Percentiles rank a stretch among this genome's conserved stretches.
These are phyloP conservation scores for Metschnikowia arizonensis DNA, from an alignment of 805 yeast genomes.

Conservation along the genomic window DNA sequence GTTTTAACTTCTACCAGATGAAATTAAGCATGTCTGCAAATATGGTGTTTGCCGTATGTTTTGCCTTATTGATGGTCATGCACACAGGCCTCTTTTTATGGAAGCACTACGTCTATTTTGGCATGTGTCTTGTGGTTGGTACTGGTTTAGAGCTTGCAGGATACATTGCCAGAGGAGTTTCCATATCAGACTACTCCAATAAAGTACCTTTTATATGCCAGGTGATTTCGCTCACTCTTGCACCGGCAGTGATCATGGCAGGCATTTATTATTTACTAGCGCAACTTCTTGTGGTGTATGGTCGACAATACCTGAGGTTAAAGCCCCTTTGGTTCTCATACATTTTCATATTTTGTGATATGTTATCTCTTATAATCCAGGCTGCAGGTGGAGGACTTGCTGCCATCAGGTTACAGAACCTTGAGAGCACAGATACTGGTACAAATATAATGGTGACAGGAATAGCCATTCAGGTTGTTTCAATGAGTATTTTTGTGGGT, in stretches of 20 bases:
- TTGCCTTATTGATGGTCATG: constrained; percentile 13
- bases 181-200: constrained; percentile 27
- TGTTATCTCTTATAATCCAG: constrained; percentile 44
- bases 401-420: constrained; percentile 20
- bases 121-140: constrained; percentile 53
- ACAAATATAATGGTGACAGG: constrained; percentile 74
- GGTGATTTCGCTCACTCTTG: constrained; percentile 64
- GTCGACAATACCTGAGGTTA: constrained; percentile 41
- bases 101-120: constrained; percentile 63
- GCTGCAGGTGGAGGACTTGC: constrained; percentile 28
- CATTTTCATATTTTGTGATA: constrained; percentile 63
- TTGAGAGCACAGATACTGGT: constrained; percentile 41
- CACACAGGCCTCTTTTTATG: constrained; percentile 31
- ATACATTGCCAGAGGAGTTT: constrained; percentile 54
- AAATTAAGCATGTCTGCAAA: constrained; percentile 13
- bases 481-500: constrained; percentile 58
- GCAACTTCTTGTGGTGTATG: constrained; percentile 56
- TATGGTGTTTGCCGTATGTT: constrained; percentile 14
- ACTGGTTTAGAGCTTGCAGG: constrained; percentile 62
- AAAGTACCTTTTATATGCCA: constrained; percentile 53
- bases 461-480: constrained; percentile 66
- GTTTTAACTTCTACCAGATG: constrained; percentile 19
- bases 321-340: constrained; percentile 60
- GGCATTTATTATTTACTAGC: constrained; percentile 74
- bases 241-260: constrained; percentile 82